phyloP scores from a whole-genome alignment of 768 basidiomycete genomes.

The Lepiota brunneoincarnata region DNA sequence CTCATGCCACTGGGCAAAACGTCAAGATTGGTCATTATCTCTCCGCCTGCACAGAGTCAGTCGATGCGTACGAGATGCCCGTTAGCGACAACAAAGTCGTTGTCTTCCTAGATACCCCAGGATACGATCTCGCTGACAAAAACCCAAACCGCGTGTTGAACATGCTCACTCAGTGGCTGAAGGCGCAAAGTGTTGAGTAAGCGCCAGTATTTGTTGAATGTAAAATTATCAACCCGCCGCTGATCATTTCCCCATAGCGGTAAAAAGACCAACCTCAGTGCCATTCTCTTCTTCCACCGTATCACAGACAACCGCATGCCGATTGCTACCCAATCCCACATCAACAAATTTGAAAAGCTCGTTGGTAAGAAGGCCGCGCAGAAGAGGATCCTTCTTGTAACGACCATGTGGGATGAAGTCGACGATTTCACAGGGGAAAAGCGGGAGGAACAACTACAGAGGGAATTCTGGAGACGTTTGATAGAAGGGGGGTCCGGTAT shows the following conservation, averaged over 20 bases:
- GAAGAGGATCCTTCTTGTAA: slow-evolving; percentile 4
- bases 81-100: not conserved
- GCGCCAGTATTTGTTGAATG: not conserved
- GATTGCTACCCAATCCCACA: slow-evolving; percentile 8
- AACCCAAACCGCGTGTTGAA: slow-evolving; percentile 11
- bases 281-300: slow-evolving; percentile 11
- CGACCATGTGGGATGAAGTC: slow-evolving; percentile 12
- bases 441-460: slow-evolving; percentile 3
- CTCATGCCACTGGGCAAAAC: slow-evolving; percentile 9
- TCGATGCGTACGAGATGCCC: slow-evolving; percentile 6
- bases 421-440: not conserved
- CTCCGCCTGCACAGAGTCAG: slow-evolving; percentile 1
- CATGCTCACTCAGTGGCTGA: slow-evolving; percentile 11
- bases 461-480: slow-evolving; percentile 9
- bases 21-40: slow-evolving; percentile 11
- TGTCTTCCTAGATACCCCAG: slow-evolving; percentile 10
- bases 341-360: slow-evolving; percentile 9
- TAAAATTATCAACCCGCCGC: not conserved
- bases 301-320: slow-evolving; percentile 11
- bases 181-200: slow-evolving; percentile 3
- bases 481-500: slow-evolving; percentile 7
- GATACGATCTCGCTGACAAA: slow-evolving; percentile 12
- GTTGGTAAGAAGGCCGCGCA: slow-evolving; percentile 7
- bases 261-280: not conserved
- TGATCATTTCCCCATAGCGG: not conserved